Evolutionary conservation across 495 filamentous ascomycete species (phyloP), one percentile per base, ranked within the genome.

Genomic region (Trichocladium uniseriatum): DNA sequence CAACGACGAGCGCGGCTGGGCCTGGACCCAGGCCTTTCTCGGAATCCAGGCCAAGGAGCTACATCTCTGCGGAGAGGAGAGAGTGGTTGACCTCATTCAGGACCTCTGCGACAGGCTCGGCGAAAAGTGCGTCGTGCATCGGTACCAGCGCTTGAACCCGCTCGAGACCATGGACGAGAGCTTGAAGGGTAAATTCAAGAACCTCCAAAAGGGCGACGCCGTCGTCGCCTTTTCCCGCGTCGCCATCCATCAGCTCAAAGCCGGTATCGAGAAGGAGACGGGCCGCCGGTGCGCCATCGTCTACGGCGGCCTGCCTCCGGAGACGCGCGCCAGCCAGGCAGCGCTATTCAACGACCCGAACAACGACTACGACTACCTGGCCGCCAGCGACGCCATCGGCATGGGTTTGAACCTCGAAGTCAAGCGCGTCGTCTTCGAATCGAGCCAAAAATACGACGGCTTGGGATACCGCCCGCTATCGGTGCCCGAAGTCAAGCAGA

Each of bases 331-430:
- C 10, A 81, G 89, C 58, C 92, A 99, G 68, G 92, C 92, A 6
- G 76, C 74, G 20, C 75, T 95, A 2, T 98, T 98, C 73, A 98
- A 98, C 57, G 87, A 96, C 54, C 88, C 85, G 0, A 69, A 92
- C 60, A 97, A 87, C 65, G 90, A 94, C 32, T 99, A 95, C 62
- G 89, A 99, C 56, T 89, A 83, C 53, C 72, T 99, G 5, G 87
- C 91, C 21, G 92, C 92, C 14, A 95, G 89, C 56, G 92, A 99
- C 64, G 92, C 92, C 19, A 88, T 99, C 54, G 92, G 92, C 19
- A 99, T 99, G 92, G 92, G 92, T 1, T 68, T 99, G 27, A 99
- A 99, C 65, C 61, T 99, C 69, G 89, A 87, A 61, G 84, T 92
- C 68, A 94, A 88, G 58, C 85, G 92, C 31, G 72, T 99, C 51